phyloP scores from a whole-genome alignment of 768 basidiomycete species.

The Galerina sulciceps region DNA sequence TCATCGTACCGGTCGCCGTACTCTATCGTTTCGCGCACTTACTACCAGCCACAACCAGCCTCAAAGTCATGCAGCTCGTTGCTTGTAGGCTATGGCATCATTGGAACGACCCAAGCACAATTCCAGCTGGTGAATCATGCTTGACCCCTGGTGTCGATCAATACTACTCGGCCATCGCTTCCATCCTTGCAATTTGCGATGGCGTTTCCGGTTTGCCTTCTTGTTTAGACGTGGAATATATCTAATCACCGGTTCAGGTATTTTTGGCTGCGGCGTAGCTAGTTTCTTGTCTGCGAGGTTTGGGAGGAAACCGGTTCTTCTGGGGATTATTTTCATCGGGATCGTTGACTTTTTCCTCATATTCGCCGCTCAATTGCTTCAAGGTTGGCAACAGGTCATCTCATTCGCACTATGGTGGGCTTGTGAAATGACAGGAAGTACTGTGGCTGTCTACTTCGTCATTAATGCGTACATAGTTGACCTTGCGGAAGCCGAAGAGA shows the following conservation, averaged over 20 bases:
- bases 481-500: constrained; percentile 9
- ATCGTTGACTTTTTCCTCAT: background rate
- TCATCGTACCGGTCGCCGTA: constrained; percentile 10
- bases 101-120: constrained; percentile 2
- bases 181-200: background rate
- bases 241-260: background rate
- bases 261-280: constrained; percentile 4
- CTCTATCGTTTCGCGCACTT: constrained; percentile 10
- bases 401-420: background rate
- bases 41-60: constrained; percentile 4
- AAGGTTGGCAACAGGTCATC: constrained; percentile 9
- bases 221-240: background rate
- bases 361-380: background rate
- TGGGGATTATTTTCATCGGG: background rate
- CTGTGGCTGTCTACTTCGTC: background rate
- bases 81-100: constrained; percentile 14
- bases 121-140: constrained; percentile 6
- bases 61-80: constrained; percentile 3
- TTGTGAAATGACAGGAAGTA: background rate
- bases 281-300: constrained; percentile 7
- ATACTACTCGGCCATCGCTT: background rate
- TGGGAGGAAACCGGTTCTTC: constrained; percentile 13
- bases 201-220: constrained; percentile 6
- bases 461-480: constrained; percentile 14
- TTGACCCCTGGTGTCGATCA: constrained; percentile 7